Conservation (phyloP, 2,329 filamentous ascomycete genomes). For the Ceratocystis diversiconidia region DNA sequence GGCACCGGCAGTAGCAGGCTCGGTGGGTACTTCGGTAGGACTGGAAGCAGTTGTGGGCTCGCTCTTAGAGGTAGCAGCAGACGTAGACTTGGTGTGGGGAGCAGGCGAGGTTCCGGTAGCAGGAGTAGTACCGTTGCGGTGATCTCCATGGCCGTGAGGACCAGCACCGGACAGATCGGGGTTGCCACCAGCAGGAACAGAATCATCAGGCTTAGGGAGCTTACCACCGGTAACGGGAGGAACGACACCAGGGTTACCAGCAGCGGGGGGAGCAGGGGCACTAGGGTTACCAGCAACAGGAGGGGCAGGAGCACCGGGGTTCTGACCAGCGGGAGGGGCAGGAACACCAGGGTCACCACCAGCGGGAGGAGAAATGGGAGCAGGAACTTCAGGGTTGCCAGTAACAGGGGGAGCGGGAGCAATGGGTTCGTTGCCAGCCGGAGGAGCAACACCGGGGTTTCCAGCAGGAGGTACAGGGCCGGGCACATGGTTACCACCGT, state of each 20-base stretch:
- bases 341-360: background rate
- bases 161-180: background rate
- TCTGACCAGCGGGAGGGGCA: background rate
- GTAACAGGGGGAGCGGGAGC: background rate
- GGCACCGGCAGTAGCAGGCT: conserved; percentile 8
- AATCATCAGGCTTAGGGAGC: background rate
- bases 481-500: background rate
- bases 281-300: background rate
- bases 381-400: background rate
- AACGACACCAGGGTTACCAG: background rate
- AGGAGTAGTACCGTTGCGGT: background rate
- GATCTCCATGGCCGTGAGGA: background rate
- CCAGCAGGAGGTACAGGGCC: background rate
- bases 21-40: background rate
- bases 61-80: background rate
- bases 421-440: background rate
- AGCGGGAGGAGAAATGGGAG: background rate
- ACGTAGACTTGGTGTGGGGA: background rate
- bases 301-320: background rate
- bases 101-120: background rate
- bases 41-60: background rate
- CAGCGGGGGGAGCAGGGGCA: background rate
- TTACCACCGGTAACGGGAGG: background rate
- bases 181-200: background rate
- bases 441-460: background rate